phyloP scores from a whole-genome alignment of 306 rosid species.

The Trifolium repens region DNA sequence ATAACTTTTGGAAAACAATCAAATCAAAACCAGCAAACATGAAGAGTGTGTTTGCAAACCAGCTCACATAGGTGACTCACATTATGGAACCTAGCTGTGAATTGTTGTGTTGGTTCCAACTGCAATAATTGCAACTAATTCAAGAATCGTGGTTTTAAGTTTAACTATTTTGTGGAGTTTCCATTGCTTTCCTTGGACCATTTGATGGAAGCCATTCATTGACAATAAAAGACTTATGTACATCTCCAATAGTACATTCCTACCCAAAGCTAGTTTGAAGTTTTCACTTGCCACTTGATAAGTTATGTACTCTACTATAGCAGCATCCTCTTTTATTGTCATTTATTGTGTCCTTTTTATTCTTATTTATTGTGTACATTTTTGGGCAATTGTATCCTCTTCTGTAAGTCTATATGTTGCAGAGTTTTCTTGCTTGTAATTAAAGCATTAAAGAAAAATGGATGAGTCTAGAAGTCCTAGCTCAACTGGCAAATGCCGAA shows the following conservation, averaged over 20 bases:
- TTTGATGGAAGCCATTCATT: background rate
- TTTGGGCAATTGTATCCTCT: slow-evolving; percentile 12
- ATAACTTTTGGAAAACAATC: background rate
- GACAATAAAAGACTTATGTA: background rate
- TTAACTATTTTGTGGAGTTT: background rate
- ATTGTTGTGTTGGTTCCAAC: background rate
- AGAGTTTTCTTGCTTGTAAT: slow-evolving; percentile 26
- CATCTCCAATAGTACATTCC: background rate
- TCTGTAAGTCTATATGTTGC: background rate
- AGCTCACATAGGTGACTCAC: background rate
- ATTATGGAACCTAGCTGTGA: too few species aligned
- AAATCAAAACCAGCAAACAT: background rate
- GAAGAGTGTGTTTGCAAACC: background rate
- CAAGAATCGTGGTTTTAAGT: background rate
- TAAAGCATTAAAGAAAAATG: slow-evolving; percentile 4
- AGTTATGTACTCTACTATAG: slow-evolving; percentile 4
- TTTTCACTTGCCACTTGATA: background rate
- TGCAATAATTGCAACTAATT: background rate
- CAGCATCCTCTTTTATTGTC: slow-evolving; percentile 32
- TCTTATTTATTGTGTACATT: background rate
- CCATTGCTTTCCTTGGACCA: background rate
- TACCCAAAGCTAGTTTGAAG: background rate
- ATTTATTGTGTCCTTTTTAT: background rate
- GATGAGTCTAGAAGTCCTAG: too few species aligned
- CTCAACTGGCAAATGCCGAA: too few species aligned